Evolutionary conservation across 768 basidiomycete genomes (phyloP).

Genomic region (Boletales sp.): DNA sequence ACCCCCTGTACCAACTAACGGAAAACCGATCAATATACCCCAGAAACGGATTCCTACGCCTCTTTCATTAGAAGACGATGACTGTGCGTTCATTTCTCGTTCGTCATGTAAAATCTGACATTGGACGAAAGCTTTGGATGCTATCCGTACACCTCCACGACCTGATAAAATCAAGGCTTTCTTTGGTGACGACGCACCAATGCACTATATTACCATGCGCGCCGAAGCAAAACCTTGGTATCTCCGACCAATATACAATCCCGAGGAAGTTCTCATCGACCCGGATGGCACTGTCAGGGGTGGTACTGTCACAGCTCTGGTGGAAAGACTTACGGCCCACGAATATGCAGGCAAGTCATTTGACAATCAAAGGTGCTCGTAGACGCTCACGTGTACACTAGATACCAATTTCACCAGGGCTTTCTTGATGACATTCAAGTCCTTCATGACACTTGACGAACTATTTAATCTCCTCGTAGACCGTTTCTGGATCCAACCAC

Average conservation of each 20-base stretch:
- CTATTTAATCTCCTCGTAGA: conserved; percentile 53
- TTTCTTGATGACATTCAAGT: conserved; percentile 69
- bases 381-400: conserved; percentile 17
- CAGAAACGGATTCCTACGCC: neutral
- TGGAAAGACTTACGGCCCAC: conserved; percentile 65
- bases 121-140: conserved; percentile 11
- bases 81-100: conserved; percentile 4
- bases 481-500: conserved; percentile 56
- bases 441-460: conserved; percentile 54
- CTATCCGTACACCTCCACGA: conserved; percentile 17
- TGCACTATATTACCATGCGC: conserved; percentile 36
- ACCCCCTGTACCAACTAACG: conserved; percentile 12
- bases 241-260: conserved; percentile 51
- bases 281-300: conserved; percentile 61
- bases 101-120: neutral
- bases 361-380: neutral
- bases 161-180: conserved; percentile 45
- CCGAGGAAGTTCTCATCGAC: conserved; percentile 57
- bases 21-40: conserved; percentile 2
- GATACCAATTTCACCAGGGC: conserved; percentile 56
- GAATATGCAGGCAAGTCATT: conserved; percentile 49
- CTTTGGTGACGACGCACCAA: conserved; percentile 51
- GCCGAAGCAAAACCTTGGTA: conserved; percentile 55
- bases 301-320: conserved; percentile 56
- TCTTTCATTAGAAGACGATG: conserved; percentile 14